Conservation (phyloP, 345 rosid genomes). For the Adansonia digitata region DNA sequence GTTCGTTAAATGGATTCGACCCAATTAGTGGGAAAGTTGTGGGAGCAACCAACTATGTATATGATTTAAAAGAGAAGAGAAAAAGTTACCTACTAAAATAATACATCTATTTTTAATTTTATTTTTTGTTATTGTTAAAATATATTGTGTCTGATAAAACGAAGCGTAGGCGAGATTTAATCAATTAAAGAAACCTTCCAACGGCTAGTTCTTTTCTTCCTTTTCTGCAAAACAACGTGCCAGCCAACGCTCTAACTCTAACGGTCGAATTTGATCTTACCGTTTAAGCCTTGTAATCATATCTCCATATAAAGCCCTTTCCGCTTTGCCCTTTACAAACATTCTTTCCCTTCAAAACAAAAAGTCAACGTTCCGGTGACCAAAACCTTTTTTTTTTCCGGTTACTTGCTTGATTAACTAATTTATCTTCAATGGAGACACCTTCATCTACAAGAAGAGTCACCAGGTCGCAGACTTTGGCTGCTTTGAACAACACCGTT, state of each 20-base stretch:
- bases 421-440: slow-evolving; percentile 60
- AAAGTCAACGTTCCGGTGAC: background rate
- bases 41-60: too few relatives aligned
- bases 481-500: slow-evolving; percentile 21
- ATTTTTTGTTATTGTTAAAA: too few relatives aligned
- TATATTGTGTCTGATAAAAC: too few relatives aligned
- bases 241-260: slow-evolving; percentile 32
- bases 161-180: background rate
- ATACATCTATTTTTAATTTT: too few relatives aligned
- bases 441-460: slow-evolving; percentile 63
- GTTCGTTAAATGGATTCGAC: too few relatives aligned
- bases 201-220: slow-evolving; percentile 30
- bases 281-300: slow-evolving; percentile 14
- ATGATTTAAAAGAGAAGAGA: too few relatives aligned
- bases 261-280: slow-evolving; percentile 44
- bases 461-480: slow-evolving; percentile 50
- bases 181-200: slow-evolving; percentile 8
- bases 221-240: background rate
- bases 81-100: too few relatives aligned
- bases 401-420: background rate
- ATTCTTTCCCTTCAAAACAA: background rate
- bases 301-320: slow-evolving; percentile 23
- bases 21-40: too few relatives aligned
- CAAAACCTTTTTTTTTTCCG: background rate
- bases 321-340: background rate